A percentile compares a stretch with the other conserved stretches of the same genome.
These are phyloP conservation scores for Saccharomyces mikatae DNA, from an alignment of 805 yeast species.

Conservation along the genomic window DNA sequence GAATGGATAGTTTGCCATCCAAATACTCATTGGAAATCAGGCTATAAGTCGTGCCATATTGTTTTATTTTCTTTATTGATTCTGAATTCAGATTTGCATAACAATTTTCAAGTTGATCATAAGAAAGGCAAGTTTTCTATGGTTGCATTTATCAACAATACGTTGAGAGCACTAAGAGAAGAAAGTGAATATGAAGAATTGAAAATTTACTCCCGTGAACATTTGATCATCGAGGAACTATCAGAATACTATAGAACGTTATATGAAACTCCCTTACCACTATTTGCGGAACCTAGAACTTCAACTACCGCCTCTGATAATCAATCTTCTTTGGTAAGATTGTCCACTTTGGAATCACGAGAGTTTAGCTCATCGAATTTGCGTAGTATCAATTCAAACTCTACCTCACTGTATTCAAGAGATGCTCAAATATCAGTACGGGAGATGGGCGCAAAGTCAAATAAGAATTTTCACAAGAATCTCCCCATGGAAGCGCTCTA, in stretches of 20 bases:
- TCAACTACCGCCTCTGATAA: neutral
- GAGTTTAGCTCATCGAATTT: neutral
- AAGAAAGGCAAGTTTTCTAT: slow-evolving; percentile 34
- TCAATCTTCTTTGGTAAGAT: neutral
- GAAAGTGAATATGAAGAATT: slow-evolving; percentile 14
- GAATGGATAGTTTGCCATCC: slow-evolving; percentile 50
- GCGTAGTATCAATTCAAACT: neutral
- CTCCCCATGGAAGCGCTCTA: slow-evolving; percentile 19
- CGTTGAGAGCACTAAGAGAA: slow-evolving; percentile 38
- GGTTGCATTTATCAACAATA: slow-evolving; percentile 42
- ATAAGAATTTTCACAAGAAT: slow-evolving; percentile 22
- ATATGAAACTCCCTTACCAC: slow-evolving; percentile 18
- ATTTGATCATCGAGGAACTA: slow-evolving; percentile 14
- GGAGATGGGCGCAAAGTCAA: slow-evolving; percentile 10
- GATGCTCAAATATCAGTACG: slow-evolving; percentile 4
- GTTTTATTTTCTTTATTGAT: slow-evolving; percentile 64
- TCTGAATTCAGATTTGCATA: slow-evolving; percentile 71
- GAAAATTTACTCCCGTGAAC: slow-evolving; percentile 6
- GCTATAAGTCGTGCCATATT: slow-evolving; percentile 57
- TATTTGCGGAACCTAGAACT: slow-evolving; percentile 6
- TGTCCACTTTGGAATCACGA: neutral
- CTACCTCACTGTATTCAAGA: slow-evolving; percentile 5
- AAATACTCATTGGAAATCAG: slow-evolving; percentile 38
- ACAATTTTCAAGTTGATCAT: slow-evolving; percentile 31
- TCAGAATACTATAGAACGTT: slow-evolving; percentile 17